A percentile compares a stretch with the other conserved stretches of the same genome.
Conservation (phyloP, 2,329 filamentous ascomycete genomes). For the Teratosphaeria viscida region DNA sequence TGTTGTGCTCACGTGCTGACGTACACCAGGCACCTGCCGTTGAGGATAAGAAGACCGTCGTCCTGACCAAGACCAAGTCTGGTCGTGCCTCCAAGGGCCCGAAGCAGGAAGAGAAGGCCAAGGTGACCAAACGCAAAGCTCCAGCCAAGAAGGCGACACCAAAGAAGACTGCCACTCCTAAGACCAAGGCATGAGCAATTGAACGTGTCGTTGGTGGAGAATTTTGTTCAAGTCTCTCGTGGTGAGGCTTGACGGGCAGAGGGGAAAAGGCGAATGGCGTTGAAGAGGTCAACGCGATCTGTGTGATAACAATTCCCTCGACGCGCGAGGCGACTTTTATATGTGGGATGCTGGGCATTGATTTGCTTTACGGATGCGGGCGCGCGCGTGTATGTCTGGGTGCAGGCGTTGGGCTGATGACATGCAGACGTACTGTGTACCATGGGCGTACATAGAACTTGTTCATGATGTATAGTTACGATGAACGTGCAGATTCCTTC, state of each 20-base stretch:
- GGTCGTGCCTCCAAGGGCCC: constrained; percentile 69
- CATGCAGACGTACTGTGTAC: constrained; percentile 5
- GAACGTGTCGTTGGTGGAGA: background rate
- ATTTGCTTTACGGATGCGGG: constrained; percentile 1
- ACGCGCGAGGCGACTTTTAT: background rate
- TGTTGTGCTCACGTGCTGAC: constrained; percentile 6
- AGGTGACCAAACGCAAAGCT: constrained; percentile 34
- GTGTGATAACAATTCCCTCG: constrained; percentile 10
- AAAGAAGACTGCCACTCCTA: constrained; percentile 32
- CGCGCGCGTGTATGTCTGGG: background rate
- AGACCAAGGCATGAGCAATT: background rate
- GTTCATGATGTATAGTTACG: background rate
- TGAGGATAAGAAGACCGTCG: constrained; percentile 55
- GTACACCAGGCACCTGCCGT: constrained; percentile 49
- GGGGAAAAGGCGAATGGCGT: constrained; percentile 8
- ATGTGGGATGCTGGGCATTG: background rate
- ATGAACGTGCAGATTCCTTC: background rate
- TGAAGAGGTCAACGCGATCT: constrained; percentile 2
- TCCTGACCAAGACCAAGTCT: constrained; percentile 73
- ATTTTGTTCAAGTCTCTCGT: background rate
- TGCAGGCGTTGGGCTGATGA: background rate
- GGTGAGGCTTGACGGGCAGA: background rate
- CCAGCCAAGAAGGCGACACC: constrained; percentile 32
- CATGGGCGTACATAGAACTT: constrained; percentile 8
- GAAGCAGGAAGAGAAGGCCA: constrained; percentile 29